Evolutionary conservation across 1,284 basidiomycete species (phyloP).

Genomic region (Phellopilus nigrolimitatus): DNA sequence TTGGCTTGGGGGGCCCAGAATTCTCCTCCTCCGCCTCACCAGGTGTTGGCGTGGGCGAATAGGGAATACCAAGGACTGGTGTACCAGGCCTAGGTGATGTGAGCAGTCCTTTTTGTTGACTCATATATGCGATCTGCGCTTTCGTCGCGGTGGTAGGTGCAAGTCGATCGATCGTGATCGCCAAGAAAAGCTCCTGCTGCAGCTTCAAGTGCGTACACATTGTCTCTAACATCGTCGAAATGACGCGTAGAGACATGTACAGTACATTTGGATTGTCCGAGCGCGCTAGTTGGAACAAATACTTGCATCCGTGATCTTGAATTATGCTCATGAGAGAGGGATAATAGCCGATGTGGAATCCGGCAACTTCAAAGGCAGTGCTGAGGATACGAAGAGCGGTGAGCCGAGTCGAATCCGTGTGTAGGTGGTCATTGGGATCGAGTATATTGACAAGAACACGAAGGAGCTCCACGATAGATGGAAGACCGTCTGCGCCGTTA

Average conservation of each 20-base stretch:
- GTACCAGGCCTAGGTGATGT: constrained; percentile 57
- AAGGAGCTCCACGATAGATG: constrained; percentile 89
- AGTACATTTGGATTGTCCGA: constrained; percentile 84
- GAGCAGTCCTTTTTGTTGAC: constrained; percentile 24
- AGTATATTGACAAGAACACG: constrained; percentile 94
- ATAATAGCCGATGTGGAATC: constrained; percentile 68
- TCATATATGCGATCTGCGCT: constrained; percentile 24
- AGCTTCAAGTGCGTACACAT: constrained; percentile 87
- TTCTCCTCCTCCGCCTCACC: constrained; percentile 47
- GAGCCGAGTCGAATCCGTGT: constrained; percentile 94
- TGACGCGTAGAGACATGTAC: constrained; percentile 77
- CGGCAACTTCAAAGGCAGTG: constrained; percentile 84
- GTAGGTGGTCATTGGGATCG: constrained; percentile 90
- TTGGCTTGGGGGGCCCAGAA: constrained; percentile 48
- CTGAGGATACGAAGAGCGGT: constrained; percentile 88
- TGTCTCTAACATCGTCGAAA: constrained; percentile 85
- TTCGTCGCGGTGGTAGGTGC: constrained; percentile 45
- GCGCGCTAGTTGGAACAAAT: constrained; percentile 90
- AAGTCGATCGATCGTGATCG: constrained; percentile 90
- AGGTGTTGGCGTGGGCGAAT: constrained; percentile 36
- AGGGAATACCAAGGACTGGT: constrained; percentile 42
- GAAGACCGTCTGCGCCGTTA: constrained; percentile 67
- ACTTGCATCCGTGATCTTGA: constrained; percentile 91
- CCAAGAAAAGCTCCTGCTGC: constrained; percentile 94
- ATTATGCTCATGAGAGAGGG: constrained; percentile 71